Evolutionary conservation across 2,329 filamentous ascomycete genomes (phyloP).

Genomic region (Parafenestella ontariensis): DNA sequence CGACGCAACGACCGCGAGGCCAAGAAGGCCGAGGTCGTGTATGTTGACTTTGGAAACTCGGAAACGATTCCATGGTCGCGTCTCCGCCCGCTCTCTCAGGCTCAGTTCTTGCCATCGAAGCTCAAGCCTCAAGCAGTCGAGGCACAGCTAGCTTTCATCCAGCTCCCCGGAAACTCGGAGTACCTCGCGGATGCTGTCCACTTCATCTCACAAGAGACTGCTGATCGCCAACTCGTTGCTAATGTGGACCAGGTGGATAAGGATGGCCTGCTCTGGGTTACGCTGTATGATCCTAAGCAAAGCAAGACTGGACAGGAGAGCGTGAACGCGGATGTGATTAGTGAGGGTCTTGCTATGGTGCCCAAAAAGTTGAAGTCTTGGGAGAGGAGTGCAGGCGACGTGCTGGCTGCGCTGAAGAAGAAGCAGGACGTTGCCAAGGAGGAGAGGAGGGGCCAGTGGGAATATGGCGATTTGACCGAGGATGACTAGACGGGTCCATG

Average conservation of each 20-base stretch:
- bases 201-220: slow-evolving; percentile 77
- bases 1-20: slow-evolving; percentile 90
- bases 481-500: slow-evolving; percentile 28
- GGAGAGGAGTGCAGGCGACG: slow-evolving; percentile 78
- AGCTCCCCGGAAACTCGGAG: slow-evolving; percentile 81
- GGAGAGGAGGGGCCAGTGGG: slow-evolving; percentile 88
- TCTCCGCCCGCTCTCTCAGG: slow-evolving; percentile 79
- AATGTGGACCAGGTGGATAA: slow-evolving; percentile 87
- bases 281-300: slow-evolving; percentile 79
- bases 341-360: slow-evolving; percentile 87
- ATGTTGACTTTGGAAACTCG: slow-evolving; percentile 95
- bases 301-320: slow-evolving; percentile 72
- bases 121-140: slow-evolving; percentile 88
- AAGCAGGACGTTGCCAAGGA: slow-evolving; percentile 81
- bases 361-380: slow-evolving; percentile 89
- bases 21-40: slow-evolving; percentile 86
- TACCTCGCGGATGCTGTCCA: slow-evolving; percentile 78
- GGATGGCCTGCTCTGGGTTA: slow-evolving; percentile 85
- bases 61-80: slow-evolving; percentile 86
- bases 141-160: slow-evolving; percentile 84
- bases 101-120: slow-evolving; percentile 76
- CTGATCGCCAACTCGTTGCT: slow-evolving; percentile 79
- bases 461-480: slow-evolving; percentile 95
- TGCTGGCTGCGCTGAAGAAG: slow-evolving; percentile 74
- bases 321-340: slow-evolving; percentile 86